Conservation (phyloP, 2,329 filamentous ascomycete species). For the Exophiala sideris region DNA sequence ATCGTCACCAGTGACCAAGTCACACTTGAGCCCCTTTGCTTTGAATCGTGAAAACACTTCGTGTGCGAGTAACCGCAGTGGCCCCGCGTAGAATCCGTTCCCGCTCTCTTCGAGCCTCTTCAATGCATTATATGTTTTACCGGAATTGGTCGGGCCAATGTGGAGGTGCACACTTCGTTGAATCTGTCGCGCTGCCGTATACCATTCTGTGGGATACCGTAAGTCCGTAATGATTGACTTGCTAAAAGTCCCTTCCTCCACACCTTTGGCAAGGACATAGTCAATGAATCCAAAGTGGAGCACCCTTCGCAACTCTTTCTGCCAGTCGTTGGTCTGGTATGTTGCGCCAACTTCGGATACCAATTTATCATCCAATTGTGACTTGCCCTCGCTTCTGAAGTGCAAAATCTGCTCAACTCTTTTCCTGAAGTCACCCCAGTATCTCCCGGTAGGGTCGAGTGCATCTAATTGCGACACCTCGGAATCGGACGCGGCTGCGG, state of each 20-base stretch:
- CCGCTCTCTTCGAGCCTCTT: slow-evolving; percentile 74
- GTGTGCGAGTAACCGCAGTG: slow-evolving; percentile 81
- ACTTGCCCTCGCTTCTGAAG: background rate
- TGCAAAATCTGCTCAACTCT: slow-evolving; percentile 4
- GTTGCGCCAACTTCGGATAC: slow-evolving; percentile 12
- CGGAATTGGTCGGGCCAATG: slow-evolving; percentile 95
- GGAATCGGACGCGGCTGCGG: slow-evolving; percentile 9
- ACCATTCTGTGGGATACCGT: slow-evolving; percentile 90
- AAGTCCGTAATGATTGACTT: slow-evolving; percentile 39
- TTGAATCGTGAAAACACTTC: slow-evolving; percentile 89
- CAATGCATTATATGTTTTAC: slow-evolving; percentile 93
- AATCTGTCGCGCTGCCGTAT: slow-evolving; percentile 72
- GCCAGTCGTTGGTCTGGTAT: slow-evolving; percentile 2
- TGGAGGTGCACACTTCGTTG: slow-evolving; percentile 86
- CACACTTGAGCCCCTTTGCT: slow-evolving; percentile 72
- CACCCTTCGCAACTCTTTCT: slow-evolving; percentile 13
- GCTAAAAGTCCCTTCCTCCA: slow-evolving; percentile 2
- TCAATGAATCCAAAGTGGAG: slow-evolving; percentile 28
- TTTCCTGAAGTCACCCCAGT: slow-evolving; percentile 14
- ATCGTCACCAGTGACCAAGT: slow-evolving; percentile 88
- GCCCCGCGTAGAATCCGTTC: slow-evolving; percentile 84
- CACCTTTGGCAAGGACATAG: slow-evolving; percentile 15
- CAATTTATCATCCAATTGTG: slow-evolving; percentile 7
- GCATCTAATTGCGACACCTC: slow-evolving; percentile 12
- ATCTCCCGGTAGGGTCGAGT: slow-evolving; percentile 17